Conservation (phyloP, 2,329 filamentous ascomycete species). For the Neophaeococcomyces mojaviensis region DNA sequence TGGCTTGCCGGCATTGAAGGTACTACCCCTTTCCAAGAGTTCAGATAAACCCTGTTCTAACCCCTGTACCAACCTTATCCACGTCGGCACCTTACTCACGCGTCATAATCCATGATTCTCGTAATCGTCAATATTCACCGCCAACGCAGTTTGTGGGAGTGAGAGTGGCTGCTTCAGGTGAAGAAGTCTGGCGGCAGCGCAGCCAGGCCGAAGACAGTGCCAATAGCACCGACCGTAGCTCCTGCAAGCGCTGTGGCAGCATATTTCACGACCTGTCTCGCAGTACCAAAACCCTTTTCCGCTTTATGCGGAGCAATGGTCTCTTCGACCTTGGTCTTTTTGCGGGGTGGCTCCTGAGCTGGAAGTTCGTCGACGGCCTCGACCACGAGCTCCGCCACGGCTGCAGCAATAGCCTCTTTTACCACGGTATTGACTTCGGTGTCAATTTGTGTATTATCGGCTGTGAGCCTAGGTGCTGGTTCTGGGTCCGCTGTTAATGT, state of each 20-base stretch:
- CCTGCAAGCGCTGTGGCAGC: slow-evolving; percentile 34
- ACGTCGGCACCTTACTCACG: too few relatives aligned
- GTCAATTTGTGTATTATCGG: too few relatives aligned
- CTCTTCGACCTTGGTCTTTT: slow-evolving; percentile 16
- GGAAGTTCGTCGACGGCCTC: neutral
- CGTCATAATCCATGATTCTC: too few relatives aligned
- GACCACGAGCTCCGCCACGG: neutral
- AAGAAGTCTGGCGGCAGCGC: slow-evolving; percentile 38
- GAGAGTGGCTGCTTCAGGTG: too few relatives aligned
- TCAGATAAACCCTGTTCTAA: too few relatives aligned
- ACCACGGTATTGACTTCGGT: neutral
- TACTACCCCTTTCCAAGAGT: too few relatives aligned
- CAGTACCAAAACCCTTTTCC: slow-evolving; percentile 8
- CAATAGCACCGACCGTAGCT: slow-evolving; percentile 35
- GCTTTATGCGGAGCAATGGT: slow-evolving; percentile 3
- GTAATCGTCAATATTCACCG: too few relatives aligned
- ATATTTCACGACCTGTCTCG: slow-evolving; percentile 28
- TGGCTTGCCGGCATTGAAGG: too few relatives aligned
- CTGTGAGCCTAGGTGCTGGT: too few relatives aligned
- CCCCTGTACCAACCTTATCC: too few relatives aligned
- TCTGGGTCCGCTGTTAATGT: too few relatives aligned
- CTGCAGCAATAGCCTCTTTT: neutral
- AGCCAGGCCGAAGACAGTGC: slow-evolving; percentile 34
- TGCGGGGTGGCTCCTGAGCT: neutral
- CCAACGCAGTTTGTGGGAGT: too few relatives aligned